A percentile compares a stretch with the other conserved stretches of the same genome.
These are phyloP conservation scores for Melanopsichium pennsylvanicum DNA, from an alignment of 1,284 basidiomycete species.

Conservation along the genomic window DNA sequence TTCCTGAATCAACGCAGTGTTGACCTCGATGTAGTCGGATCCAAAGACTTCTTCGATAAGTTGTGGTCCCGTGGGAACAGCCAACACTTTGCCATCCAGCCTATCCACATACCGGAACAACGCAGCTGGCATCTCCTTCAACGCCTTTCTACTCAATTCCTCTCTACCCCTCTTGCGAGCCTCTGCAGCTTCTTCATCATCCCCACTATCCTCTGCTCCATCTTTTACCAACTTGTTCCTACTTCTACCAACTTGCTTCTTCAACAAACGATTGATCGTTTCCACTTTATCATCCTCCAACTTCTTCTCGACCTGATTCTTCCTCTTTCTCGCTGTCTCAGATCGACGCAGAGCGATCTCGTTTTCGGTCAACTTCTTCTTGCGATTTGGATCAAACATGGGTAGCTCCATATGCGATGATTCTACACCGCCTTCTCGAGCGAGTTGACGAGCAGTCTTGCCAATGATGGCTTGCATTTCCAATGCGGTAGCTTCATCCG, in stretches of 20 bases:
- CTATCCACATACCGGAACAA: slow-evolving; percentile 30
- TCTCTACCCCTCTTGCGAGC: slow-evolving; percentile 15
- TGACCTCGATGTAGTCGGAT: slow-evolving; percentile 11
- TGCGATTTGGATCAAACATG: slow-evolving; percentile 69
- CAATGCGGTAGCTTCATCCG: slow-evolving; percentile 38
- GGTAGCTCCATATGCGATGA: slow-evolving; percentile 54
- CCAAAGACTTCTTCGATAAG: slow-evolving; percentile 19
- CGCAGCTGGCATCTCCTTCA: slow-evolving; percentile 39
- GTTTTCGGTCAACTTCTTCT: slow-evolving; percentile 80
- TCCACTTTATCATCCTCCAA: slow-evolving; percentile 88
- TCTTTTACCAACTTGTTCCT: slow-evolving; percentile 51
- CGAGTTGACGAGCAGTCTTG: slow-evolving; percentile 62
- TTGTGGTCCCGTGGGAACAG: slow-evolving; percentile 19
- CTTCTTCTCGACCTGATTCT: slow-evolving; percentile 85
- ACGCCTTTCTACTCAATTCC: slow-evolving; percentile 24
- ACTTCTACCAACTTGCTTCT: slow-evolving; percentile 70
- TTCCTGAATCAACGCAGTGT: slow-evolving; percentile 24
- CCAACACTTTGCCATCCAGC: slow-evolving; percentile 23
- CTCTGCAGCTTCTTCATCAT: slow-evolving; percentile 28
- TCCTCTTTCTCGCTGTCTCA: slow-evolving; percentile 84
- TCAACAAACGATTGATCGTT: slow-evolving; percentile 88
- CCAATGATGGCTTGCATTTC: slow-evolving; percentile 37
- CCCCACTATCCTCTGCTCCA: slow-evolving; percentile 19
- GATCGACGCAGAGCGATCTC: slow-evolving; percentile 82
- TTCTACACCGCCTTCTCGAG: slow-evolving; percentile 44